Conservation (phyloP, 192 early-diverging fungal species). For the Cetraspora pellucida region DNA sequence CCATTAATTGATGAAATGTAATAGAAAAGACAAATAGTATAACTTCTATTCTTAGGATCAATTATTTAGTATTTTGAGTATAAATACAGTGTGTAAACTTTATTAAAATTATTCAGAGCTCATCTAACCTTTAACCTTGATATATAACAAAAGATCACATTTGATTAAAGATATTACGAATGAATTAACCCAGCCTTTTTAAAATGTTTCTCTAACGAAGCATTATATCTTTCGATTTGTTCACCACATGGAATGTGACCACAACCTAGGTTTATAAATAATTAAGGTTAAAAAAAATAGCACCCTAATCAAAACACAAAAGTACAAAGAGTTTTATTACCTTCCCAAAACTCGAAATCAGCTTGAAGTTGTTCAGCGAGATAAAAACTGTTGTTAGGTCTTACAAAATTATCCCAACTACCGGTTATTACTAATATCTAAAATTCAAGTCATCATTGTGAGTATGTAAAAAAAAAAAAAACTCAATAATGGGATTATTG, state of each 20-base stretch:
- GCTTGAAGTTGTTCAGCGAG: constrained; percentile 35
- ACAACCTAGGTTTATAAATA: constrained; percentile 7
- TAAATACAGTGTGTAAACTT: too few species aligned
- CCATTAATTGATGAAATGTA: too few species aligned
- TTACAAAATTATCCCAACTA: constrained; percentile 43
- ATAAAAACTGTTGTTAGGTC: constrained; percentile 38
- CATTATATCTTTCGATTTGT: constrained; percentile 40
- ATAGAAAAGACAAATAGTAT: too few species aligned
- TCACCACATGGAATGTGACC: constrained; percentile 44
- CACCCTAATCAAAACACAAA: not conserved
- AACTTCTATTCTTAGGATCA: too few species aligned
- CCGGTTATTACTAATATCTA: constrained; percentile 30
- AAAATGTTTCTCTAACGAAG: constrained; percentile 40
- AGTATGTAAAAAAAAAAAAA: not conserved
- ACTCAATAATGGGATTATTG: too few species aligned
- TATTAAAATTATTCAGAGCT: too few species aligned
- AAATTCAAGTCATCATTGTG: not conserved
- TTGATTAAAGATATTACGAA: not conserved
- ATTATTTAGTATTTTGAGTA: too few species aligned
- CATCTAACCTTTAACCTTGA: not conserved
- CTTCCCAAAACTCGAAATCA: constrained; percentile 40
- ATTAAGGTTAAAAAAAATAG: not conserved
- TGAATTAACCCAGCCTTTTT: constrained; percentile 14
- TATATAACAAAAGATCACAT: not conserved
- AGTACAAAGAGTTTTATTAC: constrained; percentile 3